phyloP scores from a whole-genome alignment of 805 yeast genomes.

The Ogataea parapolymorpha region DNA sequence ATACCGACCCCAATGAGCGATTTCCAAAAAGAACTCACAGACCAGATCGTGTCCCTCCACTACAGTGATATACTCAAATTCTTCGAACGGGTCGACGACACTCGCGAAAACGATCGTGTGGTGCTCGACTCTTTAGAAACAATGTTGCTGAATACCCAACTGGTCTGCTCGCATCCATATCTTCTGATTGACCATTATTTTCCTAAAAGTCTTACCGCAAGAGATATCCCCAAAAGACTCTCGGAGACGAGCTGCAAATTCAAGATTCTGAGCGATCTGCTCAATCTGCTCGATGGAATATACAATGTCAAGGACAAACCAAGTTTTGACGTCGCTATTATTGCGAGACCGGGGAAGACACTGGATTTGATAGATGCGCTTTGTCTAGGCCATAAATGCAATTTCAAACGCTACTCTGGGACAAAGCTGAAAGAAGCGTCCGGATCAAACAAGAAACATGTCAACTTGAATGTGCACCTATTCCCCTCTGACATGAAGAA shows the following conservation, averaged over 20 bases:
- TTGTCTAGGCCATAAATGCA: slow-evolving; percentile 56
- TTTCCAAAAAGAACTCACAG: slow-evolving; percentile 83
- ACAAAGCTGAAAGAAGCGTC: slow-evolving; percentile 50
- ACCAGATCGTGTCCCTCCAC: slow-evolving; percentile 87
- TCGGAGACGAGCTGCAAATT: slow-evolving; percentile 85
- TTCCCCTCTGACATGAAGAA: slow-evolving; percentile 36
- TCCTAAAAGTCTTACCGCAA: slow-evolving; percentile 72
- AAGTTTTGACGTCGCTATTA: slow-evolving; percentile 57
- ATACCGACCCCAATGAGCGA: slow-evolving; percentile 81
- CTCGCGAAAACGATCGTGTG: slow-evolving; percentile 45
- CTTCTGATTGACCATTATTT: slow-evolving; percentile 77
- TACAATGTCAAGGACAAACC: slow-evolving; percentile 25
- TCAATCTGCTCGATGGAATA: slow-evolving; percentile 48
- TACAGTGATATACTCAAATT: slow-evolving; percentile 87
- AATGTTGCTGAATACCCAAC: slow-evolving; percentile 69
- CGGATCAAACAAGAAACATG: slow-evolving; percentile 22
- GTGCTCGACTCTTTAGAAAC: slow-evolving; percentile 74
- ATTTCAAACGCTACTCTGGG: slow-evolving; percentile 60
- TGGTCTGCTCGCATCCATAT: slow-evolving; percentile 88
- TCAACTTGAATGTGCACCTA: slow-evolving; percentile 36
- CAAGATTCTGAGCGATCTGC: slow-evolving; percentile 59
- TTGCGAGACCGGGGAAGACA: slow-evolving; percentile 65
- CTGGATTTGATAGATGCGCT: slow-evolving; percentile 74
- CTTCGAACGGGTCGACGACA: slow-evolving; percentile 58
- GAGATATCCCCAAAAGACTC: slow-evolving; percentile 67